Base-by-base conservation (phyloP, 2,329 filamentous ascomycete genomes). In the Pezicula carpinea region DNA sequence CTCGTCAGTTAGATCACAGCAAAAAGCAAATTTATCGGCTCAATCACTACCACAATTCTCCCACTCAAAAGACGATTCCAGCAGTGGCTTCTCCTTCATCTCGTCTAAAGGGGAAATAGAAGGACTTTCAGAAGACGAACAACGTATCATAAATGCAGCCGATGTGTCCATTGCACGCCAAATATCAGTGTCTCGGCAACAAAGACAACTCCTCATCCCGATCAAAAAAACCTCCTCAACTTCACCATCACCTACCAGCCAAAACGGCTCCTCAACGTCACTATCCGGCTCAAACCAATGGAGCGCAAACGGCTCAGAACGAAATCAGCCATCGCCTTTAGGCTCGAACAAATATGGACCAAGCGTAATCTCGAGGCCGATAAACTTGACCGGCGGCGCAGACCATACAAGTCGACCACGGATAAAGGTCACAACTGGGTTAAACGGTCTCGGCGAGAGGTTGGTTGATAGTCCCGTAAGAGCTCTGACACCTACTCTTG, bases 91-190 rank as follows among this genome's bases (percentile, higher is more conserved):
- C 22, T 29, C 39, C 18, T n/a, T 42, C 22, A n/a, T 19, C 4
- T 31, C 39, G 26, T 29, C 29, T 23, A 21, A 41, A 14, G 15
- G 39, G 35, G 39, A 42, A 29, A 15, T 17, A 13, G 22, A 8
- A 18, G 21, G 32, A 23, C 43, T 19, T 14, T 39, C 40, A 17
- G 49, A 54, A 14, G 71, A 74, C 29, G 69, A 73, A 23, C 44
- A 64, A 18, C 70, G 67, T 6, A 63, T 77, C 13, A 73, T 75
- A 52, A 73, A 73, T 36, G 78, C 81, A 2, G 80, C 83, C 4
- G 77, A 85, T 62, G 72, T 83, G 39, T 85, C 81, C 2, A 85
- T 87, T 54, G 82, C 82, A 0, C 72, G 83, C 1, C 82, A 86
- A 61, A 84, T 87, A 54, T 83, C 78, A 53, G 69, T 86, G 21